phyloP scores from a whole-genome alignment of 179 eudicot genomes.

The Beta lomatogona region DNA sequence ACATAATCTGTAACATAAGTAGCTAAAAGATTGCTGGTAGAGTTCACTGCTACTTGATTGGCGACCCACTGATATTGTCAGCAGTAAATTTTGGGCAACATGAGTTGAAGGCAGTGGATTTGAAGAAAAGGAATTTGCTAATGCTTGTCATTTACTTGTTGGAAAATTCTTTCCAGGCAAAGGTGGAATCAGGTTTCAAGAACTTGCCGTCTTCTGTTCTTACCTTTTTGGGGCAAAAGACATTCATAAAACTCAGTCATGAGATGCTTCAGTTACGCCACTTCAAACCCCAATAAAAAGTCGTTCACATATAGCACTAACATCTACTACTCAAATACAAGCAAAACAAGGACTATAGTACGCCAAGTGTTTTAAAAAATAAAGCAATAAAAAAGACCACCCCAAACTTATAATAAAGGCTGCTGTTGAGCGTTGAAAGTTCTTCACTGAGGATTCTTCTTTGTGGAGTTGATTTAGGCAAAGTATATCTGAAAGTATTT shows the following conservation, averaged over 20 bases:
- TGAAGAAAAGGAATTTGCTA: background rate
- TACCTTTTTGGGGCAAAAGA: background rate
- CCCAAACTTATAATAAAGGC: background rate
- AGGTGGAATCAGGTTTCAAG: background rate
- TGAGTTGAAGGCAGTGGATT: background rate
- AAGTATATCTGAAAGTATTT: too few species aligned
- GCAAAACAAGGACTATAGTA: background rate
- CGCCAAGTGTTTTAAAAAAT: too few species aligned
- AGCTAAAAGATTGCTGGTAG: background rate
- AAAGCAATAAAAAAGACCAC: background rate
- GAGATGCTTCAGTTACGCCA: background rate
- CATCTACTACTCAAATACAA: background rate
- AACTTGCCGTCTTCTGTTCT: background rate
- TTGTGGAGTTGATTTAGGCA: too few species aligned
- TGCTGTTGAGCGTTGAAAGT: too few species aligned
- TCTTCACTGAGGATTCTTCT: too few species aligned
- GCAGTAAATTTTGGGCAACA: background rate
- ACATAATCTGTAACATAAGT: background rate
- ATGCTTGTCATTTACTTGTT: background rate
- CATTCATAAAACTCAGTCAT: background rate
- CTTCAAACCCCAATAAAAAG: background rate
- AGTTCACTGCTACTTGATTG: background rate
- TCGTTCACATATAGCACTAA: background rate
- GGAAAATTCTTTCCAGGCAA: background rate
- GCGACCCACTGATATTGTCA: background rate